Evolutionary conservation across 768 basidiomycete species (phyloP), one percentile per base, ranked within the genome.

Genomic region (Podaxis carcinomalis): DNA sequence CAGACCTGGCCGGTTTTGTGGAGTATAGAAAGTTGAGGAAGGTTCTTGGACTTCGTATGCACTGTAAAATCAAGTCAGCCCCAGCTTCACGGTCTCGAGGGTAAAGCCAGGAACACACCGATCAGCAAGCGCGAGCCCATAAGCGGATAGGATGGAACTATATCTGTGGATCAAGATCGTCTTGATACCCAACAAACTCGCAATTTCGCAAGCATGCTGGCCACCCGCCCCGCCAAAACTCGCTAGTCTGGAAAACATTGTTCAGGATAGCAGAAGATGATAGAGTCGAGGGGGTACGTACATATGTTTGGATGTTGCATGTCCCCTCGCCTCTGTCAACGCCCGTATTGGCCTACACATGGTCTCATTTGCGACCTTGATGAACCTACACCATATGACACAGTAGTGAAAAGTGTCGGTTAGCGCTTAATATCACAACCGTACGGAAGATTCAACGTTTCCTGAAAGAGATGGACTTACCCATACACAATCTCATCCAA

Each of bases 291-390:
- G n/a, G 47, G 56, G 10, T 35, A 62, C 76, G 11, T 69, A 82
- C 83, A 80, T 73, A 68, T 97, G 95, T 65, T 86, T 87, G 1
- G 85, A 81, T 0, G 90, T 90, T 2, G 92, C 88, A 72, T 92
- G 84, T 25, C 95, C 95, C 47, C 91, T 79, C 1, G 93, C 92
- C 72, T 97, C 95, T 0, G 95, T 97, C 65, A 96, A 72, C 1
- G 93, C 87, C 2, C 95, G 86, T 59, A 98, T 96, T 6, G 95
- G 95, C 51, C 95, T 78, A 64, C 88, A 90, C 95, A 98, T 98
- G 0, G 93, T 95, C 77, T 98, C 95, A 66, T 97, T 97, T 7
- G 95, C 95, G 9, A 96, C 94, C 68, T 95, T 93, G 75, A 98
- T 89, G 73, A 95, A 97, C 4, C 94, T 93, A 52, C 4, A n/a